Conservation (phyloP, 2,329 filamentous ascomycete species). For the Venturia oleaginea region DNA sequence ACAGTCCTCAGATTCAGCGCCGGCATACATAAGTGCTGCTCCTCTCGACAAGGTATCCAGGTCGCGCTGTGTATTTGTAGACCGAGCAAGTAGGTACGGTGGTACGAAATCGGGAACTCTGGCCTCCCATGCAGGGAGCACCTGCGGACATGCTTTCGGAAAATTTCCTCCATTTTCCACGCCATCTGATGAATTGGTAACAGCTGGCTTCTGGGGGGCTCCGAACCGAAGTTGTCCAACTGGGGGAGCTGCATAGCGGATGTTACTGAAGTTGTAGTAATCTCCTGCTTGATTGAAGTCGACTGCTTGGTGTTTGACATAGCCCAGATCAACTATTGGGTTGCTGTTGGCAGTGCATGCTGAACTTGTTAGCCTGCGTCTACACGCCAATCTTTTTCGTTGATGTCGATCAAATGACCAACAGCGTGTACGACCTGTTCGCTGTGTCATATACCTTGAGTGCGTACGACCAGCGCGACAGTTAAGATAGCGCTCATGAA, state of each 20-base stretch:
- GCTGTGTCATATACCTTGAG: no score
- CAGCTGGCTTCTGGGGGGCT: slow-evolving; percentile 34
- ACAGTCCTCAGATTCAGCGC: slow-evolving; percentile 31
- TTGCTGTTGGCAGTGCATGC: not conserved
- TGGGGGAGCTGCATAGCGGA: slow-evolving; percentile 47
- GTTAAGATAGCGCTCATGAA: no score
- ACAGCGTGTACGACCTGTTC: no score
- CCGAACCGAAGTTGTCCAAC: slow-evolving; percentile 42
- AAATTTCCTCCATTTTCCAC: slow-evolving; percentile 37
- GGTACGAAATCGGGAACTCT: slow-evolving; percentile 27
- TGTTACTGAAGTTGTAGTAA: slow-evolving; percentile 48
- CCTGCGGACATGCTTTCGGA: slow-evolving; percentile 28
- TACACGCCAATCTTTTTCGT: not conserved
- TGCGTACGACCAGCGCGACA: no score
- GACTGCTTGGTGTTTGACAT: slow-evolving; percentile 42
- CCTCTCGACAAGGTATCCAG: not conserved
- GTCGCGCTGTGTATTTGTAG: not conserved
- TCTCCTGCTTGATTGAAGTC: slow-evolving; percentile 36
- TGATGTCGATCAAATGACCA: no score
- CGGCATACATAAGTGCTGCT: not conserved
- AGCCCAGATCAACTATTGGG: slow-evolving; percentile 45
- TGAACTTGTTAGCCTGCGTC: not conserved
- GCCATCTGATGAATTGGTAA: slow-evolving; percentile 18
- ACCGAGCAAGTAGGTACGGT: slow-evolving; percentile 19
- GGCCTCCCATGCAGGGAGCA: slow-evolving; percentile 34